A percentile compares a stretch with the other conserved stretches of the same genome.
Evolutionary conservation across 139 green algal species (phyloP).

Genomic region (Chlamydomonas sp.): DNA sequence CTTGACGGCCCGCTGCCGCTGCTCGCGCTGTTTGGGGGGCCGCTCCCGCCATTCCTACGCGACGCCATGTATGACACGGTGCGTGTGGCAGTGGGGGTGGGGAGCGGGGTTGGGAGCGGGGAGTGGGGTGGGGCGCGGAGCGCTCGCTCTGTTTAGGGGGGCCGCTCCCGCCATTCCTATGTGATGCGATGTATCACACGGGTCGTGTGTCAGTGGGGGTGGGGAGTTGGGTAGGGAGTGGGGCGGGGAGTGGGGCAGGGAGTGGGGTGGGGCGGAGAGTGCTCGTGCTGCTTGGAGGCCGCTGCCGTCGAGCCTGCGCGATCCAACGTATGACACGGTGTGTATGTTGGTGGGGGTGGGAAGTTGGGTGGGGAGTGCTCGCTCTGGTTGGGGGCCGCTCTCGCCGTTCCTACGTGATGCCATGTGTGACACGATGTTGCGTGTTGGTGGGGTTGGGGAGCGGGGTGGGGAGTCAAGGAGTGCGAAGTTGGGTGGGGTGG

Average conservation of each 20-base stretch:
- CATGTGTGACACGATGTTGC: no score
- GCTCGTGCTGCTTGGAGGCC: conserved; percentile 37
- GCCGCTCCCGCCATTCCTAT: conserved; percentile 31
- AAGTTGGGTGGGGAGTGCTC: background rate
- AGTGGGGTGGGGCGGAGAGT: background rate
- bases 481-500: background rate
- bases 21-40: conserved; percentile 38
- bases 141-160: conserved; percentile 36
- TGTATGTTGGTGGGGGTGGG: background rate
- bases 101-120: background rate
- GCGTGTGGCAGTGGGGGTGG: background rate
- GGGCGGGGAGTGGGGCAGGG: background rate
- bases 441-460: no score
- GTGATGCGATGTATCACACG: conserved; percentile 56
- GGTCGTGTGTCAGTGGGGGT: background rate
- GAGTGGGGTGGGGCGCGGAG: background rate
- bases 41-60: conserved; percentile 33
- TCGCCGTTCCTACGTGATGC: no score
- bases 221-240: background rate
- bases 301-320: conserved; percentile 36
- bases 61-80: conserved; percentile 56
- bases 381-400: no score
- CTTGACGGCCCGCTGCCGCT: conserved; percentile 48
- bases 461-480: background rate
- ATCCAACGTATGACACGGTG: conserved; percentile 52